Evolutionary conservation across 768 basidiomycete genomes (phyloP).

Genomic region (Suillus bovinus): DNA sequence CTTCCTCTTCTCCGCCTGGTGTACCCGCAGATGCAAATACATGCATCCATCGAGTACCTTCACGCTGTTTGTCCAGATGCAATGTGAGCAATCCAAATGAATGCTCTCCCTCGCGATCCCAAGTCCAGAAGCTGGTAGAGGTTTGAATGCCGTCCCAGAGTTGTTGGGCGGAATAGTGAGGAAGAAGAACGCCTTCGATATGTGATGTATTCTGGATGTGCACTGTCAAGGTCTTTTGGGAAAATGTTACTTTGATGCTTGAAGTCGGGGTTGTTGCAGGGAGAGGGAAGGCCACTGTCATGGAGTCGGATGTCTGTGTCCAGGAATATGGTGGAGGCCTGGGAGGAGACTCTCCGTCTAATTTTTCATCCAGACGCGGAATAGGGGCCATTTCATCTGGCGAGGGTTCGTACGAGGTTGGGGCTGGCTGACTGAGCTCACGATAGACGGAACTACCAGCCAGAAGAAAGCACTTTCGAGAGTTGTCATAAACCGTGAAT

Average conservation of each 20-base stretch:
- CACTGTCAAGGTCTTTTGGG: constrained; percentile 62
- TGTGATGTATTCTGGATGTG: constrained; percentile 47
- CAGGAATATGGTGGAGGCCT: constrained; percentile 88
- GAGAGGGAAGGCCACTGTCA: constrained; percentile 85
- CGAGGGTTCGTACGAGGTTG: constrained; percentile 53
- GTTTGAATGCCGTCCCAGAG: constrained; percentile 83
- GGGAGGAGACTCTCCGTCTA: constrained; percentile 42
- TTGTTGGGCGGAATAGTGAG: constrained; percentile 58
- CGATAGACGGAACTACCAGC: constrained; percentile 60
- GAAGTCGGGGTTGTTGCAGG: constrained; percentile 65
- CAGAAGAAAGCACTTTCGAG: constrained; percentile 51
- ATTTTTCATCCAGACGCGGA: constrained; percentile 58
- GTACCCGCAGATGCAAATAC: constrained; percentile 65
- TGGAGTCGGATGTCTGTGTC: constrained; percentile 83
- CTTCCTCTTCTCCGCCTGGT: constrained; percentile 54
- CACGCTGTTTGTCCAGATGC: constrained; percentile 84
- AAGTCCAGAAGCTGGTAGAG: constrained; percentile 89
- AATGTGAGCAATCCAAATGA: constrained; percentile 73
- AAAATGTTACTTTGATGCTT: constrained; percentile 67
- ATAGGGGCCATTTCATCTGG: constrained; percentile 69
- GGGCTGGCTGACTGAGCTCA: constrained; percentile 33
- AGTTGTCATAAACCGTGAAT: constrained; percentile 48
- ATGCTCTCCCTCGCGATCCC: constrained; percentile 75
- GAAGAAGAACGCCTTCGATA: constrained; percentile 40
- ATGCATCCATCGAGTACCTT: constrained; percentile 83